Evolutionary conservation across 129 eudicot species (phyloP), one percentile per base, ranked within the genome.

Genomic region (Chrysanthemum makinoi): DNA sequence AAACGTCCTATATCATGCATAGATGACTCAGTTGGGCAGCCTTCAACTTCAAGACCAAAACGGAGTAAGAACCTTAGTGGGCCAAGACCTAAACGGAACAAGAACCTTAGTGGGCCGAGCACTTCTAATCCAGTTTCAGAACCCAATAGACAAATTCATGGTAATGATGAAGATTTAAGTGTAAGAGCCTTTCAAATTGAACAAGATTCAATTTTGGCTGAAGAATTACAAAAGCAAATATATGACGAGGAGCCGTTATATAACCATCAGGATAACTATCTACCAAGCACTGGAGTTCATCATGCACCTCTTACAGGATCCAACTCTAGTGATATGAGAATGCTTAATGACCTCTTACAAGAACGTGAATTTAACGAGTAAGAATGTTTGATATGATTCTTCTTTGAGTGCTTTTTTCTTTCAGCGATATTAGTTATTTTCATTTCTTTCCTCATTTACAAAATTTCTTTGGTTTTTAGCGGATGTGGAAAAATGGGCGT

Each of bases 361-460:
- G 43, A 66, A 58, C 95, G 95, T 62, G 97, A 90, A 39, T 90
- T 90, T 56, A 83, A 76, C 11, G 96, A 85, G 96, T 90, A 90
- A 85, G 94, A 76, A 58, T 3, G 51, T 54, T 13, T 61, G 55
- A 20, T 57, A 7, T 59, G 43, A 50, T 78, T 30, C 35, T 30
- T 30, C 35, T 30, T 30, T 30, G 35, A 30, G 35, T 30, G 35
- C 35, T 30, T 30, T 30, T 3, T 4, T 30, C 35, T 30, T 30
- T 30, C 5, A 30, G 24, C 24, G 24, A 22, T 22, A 22, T 22
- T 22, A 0, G 24, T 22, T 22, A 22, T 22, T 22, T 22, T 22
- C 24, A 22, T 22, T 22, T 22, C 24, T 22, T 22, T 22, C 24
- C 24, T 22, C 24, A 22, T 22, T 22, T 22, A 22, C 24, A 22